Base-by-base conservation (phyloP, 257 asterid species). In the Jacaranda copaia region DNA sequence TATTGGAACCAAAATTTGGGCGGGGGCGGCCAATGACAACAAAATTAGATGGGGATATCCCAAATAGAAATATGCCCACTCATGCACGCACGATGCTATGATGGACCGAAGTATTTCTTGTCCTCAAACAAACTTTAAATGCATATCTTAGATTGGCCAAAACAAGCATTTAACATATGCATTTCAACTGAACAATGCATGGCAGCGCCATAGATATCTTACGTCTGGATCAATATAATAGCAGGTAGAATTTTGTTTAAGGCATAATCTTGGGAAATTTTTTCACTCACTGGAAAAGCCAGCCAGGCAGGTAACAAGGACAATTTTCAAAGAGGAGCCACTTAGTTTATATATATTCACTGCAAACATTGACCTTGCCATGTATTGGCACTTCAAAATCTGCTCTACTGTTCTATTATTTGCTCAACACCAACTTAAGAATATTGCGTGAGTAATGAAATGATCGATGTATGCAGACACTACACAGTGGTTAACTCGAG, bases 261-360 rank as follows among this genome's bases (percentile, higher is more conserved):
- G 0, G 38, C 38, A 19, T 8, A 57, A 57, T 18, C 38, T 6
- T 57, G 5, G 0, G 36, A 3, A 8, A 53, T 4, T 16, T 16
- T 19, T 5, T 57, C n/a, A 57, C 63, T 19, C 13, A 9, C 8
- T 25, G 32, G 14, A 19, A 57, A 60, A 35, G 16, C 43, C 32
- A 25, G 15, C 10, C 8, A 60, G 67, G 8, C n/a, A 73, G 36
- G 20, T 20, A 51, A 40, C 43, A 12, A n/a, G 25, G 59, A 75
- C 14, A 12, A 11, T 16, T 16, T 58, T 56, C 53, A 15, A 15
- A n/a, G 40, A 42, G 3, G 25, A 10, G 3, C 56, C 43, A 11
- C 60, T 59, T 39, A 49, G 39, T 56, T n/a, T 57, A 58, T 57
- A 46, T 67, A 68, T 55, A 77, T 7, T 76, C 51, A 67, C 53